Evolutionary conservation across 306 rosid genomes (phyloP).

Genomic region (Clitoria ternatea): DNA sequence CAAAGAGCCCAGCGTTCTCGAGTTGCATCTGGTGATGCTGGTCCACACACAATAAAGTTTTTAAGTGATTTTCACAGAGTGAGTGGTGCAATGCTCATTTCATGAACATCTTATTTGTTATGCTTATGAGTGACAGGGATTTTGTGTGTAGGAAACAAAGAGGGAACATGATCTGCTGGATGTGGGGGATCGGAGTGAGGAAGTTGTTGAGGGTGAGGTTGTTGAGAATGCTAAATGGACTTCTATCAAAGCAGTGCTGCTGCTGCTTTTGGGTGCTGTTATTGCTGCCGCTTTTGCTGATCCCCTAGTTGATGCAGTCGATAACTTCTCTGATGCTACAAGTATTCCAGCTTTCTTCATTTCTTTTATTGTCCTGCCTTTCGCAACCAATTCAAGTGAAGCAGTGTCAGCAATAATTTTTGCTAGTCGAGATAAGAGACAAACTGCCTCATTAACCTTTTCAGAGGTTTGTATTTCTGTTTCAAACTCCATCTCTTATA

Average conservation of each 20-base stretch:
- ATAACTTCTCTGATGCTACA: constrained; percentile 85
- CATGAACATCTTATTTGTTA: background rate
- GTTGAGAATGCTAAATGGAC: constrained; percentile 33
- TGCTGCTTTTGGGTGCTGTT: constrained; percentile 61
- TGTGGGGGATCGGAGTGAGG: constrained; percentile 43
- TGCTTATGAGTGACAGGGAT: constrained; percentile 4
- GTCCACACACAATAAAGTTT: constrained; percentile 40
- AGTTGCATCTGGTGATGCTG: constrained; percentile 42
- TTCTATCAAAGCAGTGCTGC: constrained; percentile 52
- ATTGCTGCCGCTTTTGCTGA: constrained; percentile 85
- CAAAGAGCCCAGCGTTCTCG: constrained; percentile 30
- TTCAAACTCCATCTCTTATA: background rate
- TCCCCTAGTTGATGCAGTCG: constrained; percentile 86
- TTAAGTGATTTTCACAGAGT: constrained; percentile 52
- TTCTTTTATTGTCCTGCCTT: constrained; percentile 78
- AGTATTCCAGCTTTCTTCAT: constrained; percentile 90
- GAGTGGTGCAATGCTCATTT: constrained; percentile 24
- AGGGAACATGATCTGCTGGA: constrained; percentile 68
- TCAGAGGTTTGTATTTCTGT: constrained; percentile 73
- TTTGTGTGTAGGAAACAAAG: constrained; percentile 58
- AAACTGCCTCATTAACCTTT: constrained; percentile 80
- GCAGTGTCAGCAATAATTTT: constrained; percentile 86
- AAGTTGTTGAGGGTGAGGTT: constrained; percentile 50
- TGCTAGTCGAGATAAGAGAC: constrained; percentile 76
- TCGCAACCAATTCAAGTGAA: constrained; percentile 92